phyloP scores from a whole-genome alignment of 2,329 filamentous ascomycete genomes.

The Claviceps paspali region DNA sequence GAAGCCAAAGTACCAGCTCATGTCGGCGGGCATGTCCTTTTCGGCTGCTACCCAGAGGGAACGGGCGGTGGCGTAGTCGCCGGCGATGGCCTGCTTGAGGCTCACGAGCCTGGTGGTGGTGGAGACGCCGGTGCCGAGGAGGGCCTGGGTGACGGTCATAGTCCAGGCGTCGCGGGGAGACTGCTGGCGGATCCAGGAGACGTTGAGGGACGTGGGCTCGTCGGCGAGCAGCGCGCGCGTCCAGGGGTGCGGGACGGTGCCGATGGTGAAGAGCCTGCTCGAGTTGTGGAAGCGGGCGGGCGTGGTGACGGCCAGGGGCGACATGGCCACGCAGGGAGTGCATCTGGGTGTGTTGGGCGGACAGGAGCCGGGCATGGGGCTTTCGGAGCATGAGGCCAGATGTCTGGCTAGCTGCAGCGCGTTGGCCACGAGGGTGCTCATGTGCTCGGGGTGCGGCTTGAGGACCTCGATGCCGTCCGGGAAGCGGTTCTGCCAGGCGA shows the following conservation, averaged over 20 bases:
- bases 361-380: conserved; percentile 61
- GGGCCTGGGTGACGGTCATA: conserved; percentile 49
- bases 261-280: conserved; percentile 63
- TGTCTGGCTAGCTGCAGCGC: conserved; percentile 59
- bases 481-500: conserved; percentile 70
- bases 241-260: conserved; percentile 81
- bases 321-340: conserved; percentile 49
- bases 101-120: conserved; percentile 51
- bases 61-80: conserved; percentile 44
- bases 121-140: conserved; percentile 45
- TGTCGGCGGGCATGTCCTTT: conserved; percentile 45
- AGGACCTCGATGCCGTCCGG: conserved; percentile 63
- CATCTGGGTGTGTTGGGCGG: conserved; percentile 70
- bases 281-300: conserved; percentile 56
- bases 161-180: conserved; percentile 71
- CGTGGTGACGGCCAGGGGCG: conserved; percentile 51
- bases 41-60: conserved; percentile 74
- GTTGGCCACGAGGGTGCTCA: conserved; percentile 54
- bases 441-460: conserved; percentile 64
- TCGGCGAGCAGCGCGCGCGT: conserved; percentile 58
- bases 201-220: conserved; percentile 43
- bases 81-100: conserved; percentile 72
- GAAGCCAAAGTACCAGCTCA: conserved; percentile 88
- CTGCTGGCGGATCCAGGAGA: conserved; percentile 49
- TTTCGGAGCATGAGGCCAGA: conserved; percentile 59